Base-by-base conservation (phyloP, 1,139 yeast species). In the Kodamaea suecica region DNA sequence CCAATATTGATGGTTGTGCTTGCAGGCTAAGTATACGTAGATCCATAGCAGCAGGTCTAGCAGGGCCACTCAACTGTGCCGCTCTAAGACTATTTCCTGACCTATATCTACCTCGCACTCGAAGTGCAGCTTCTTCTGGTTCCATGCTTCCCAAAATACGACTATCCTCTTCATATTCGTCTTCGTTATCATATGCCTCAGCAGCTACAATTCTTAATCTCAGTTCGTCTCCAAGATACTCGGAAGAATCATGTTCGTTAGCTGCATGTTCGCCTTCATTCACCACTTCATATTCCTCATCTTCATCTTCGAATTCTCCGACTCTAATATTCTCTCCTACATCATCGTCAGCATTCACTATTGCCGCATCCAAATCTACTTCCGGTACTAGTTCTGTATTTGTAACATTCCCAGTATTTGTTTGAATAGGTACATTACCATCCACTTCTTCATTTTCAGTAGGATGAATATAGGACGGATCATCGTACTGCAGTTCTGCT, bases 341-440 rank as follows among this genome's bases (percentile, higher is more conserved):
- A 8, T 44, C 53, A 9, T 52, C 58, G 4, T 66, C 76, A n/a
- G 65, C 70, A 42, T 72, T 63, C 2, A 73, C 66, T 4, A 76
- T 55, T 4, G 62, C 65, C 4, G 71, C 78, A 49, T 76, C 81
- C 38, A 76, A 52, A 45, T 76, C 74, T 2, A 54, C 48, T 27
- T 57, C 62, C 15, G 11, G 17, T 6, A 19, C 21, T n/a, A n/a
- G n/a, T n/a, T n/a, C n/a, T 19, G 21, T 19, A n/a, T n/a, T 23
- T 5, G 6, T 12, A n/a, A 23, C 13, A 14, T 17, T 14, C 9
- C 30, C 12, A 5, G 30, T 9, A 13, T 10, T 17, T 8, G 21
- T 13, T 17, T 27, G 30, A n/a, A n/a, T n/a, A 8, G 41, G 40
- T 3, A 33, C 35, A 2, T 38, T 40, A 7, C 39, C 40, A n/a